Evolutionary conservation across 2,329 filamentous ascomycete species (phyloP), one percentile per base, ranked within the genome.

Genomic region (Penicillium sp.): DNA sequence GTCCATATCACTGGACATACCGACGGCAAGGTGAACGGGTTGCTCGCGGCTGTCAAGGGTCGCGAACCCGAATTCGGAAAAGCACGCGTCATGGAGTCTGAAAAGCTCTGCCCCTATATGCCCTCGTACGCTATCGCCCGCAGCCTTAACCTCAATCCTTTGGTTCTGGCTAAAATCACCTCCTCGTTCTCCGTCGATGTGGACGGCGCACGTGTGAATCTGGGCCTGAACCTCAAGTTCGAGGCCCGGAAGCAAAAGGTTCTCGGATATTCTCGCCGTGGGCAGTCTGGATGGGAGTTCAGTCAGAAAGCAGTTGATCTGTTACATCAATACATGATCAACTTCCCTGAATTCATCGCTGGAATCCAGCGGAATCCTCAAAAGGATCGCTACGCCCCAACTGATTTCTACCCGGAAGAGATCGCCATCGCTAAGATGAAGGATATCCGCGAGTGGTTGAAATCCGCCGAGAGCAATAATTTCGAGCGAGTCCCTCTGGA

Each of bases 401-500:
- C 88, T 0, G 91, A 96, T 71, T 90, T 98, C 69, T 99, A 95
- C 80, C 85, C 88, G 0, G 83, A 86, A 20, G 86, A 88, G 7
- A 81, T 87, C 49, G 94, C 93, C 3, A 88, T 88, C 53, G 77
- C 84, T 50, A 91, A 91, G 72, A 89, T 99, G 73, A 96, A 96
- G 79, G 95, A 98, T 74, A 96, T 99, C 63, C 90, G 88, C 28
- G 86, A 88, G 37, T 99, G 94, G 94, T 83, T 99, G 53, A 99
- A 98, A 81, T 88, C 88, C 43, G 86, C 96, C 49, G 91, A 97
- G 75, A 90, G 91, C 0, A 96, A 92, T 83, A 90, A 89, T 66
- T 96, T 99, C 67, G 94, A 98, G 76, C 89, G 89, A 65, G 95
- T 99, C n/a, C 94, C 95, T 22, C 84, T 99, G 14, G 95, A 99